These are phyloP conservation scores for Capillidium rhysosporum DNA, from an alignment of 371 early-diverging fungal species.

Conservation along the genomic window DNA sequence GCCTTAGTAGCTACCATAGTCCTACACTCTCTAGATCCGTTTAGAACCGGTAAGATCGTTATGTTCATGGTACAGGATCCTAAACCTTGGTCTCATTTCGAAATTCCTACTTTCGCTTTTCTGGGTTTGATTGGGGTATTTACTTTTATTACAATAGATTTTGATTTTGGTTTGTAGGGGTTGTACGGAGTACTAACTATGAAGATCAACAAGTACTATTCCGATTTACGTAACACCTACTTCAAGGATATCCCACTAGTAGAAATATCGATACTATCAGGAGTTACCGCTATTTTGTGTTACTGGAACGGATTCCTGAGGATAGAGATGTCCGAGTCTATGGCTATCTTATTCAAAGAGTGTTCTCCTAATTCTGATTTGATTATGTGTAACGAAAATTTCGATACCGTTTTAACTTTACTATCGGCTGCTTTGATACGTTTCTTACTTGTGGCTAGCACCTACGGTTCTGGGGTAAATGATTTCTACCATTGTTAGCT, in stretches of 20 bases:
- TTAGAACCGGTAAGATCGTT: slow-evolving; percentile 83
- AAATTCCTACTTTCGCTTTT: slow-evolving; percentile 14
- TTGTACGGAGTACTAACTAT: slow-evolving; percentile 67
- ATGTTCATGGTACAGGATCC: slow-evolving; percentile 87
- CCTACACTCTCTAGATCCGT: slow-evolving; percentile 71
- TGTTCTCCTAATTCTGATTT: slow-evolving; percentile 18
- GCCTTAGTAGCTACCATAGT: slow-evolving; percentile 80
- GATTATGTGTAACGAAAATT: background rate
- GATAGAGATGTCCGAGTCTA: slow-evolving; percentile 54
- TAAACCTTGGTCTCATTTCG: slow-evolving; percentile 78
- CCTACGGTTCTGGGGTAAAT: slow-evolving; percentile 47
- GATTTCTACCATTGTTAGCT: background rate
- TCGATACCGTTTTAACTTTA: slow-evolving; percentile 7
- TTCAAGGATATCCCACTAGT: slow-evolving; percentile 28
- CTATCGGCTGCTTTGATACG: slow-evolving; percentile 45
- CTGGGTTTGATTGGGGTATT: slow-evolving; percentile 20
- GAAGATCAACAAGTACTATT: slow-evolving; percentile 39
- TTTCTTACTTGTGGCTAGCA: slow-evolving; percentile 36
- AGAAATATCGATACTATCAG: slow-evolving; percentile 53
- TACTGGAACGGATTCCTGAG: slow-evolving; percentile 57
- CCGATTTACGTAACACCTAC: slow-evolving; percentile 32
- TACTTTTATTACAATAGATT: slow-evolving; percentile 17
- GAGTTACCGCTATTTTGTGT: slow-evolving; percentile 45
- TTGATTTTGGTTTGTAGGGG: slow-evolving; percentile 27
- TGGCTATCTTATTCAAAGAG: slow-evolving; percentile 60